phyloP scores from a whole-genome alignment of 176 grass and related monocot species.

The Oryza rufipogon region DNA sequence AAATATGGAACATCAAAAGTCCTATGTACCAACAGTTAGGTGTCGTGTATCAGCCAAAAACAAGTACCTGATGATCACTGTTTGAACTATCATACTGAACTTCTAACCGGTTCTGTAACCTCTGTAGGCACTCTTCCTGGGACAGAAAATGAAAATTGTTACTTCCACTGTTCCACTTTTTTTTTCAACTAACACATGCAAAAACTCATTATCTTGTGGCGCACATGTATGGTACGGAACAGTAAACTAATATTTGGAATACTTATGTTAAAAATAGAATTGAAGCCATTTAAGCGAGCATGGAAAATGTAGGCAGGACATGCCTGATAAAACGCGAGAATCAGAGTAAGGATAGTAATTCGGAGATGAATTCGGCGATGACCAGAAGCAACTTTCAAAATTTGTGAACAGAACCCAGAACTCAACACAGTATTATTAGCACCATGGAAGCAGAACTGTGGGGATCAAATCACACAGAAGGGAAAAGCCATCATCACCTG shows the following conservation, averaged over 20 bases:
- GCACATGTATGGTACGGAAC: constrained; percentile 5
- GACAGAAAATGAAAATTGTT: constrained; percentile 10
- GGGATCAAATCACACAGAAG: background rate
- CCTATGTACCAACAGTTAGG: background rate
- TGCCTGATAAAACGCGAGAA: constrained; percentile 15
- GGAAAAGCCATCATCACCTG: constrained; percentile 59
- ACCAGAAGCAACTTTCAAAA: background rate
- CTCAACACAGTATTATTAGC: background rate
- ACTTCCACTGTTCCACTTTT: constrained; percentile 25
- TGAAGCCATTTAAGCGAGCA: background rate
- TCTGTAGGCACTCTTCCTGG: constrained; percentile 89
- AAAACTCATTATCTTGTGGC: background rate
- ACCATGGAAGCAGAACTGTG: background rate
- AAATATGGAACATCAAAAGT: constrained; percentile 11
- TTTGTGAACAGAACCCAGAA: background rate
- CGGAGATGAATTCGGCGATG: background rate
- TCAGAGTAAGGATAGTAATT: background rate
- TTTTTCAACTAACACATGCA: background rate
- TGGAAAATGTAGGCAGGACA: background rate
- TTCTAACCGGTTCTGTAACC: constrained; percentile 85
- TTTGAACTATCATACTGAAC: constrained; percentile 78
- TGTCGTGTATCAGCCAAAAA: constrained; percentile 4
- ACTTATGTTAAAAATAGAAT: background rate
- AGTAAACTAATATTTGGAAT: background rate
- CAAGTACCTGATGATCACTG: constrained; percentile 85